Base-by-base conservation (phyloP, 2,329 filamentous ascomycete genomes). In the Aureobasidium lini region DNA sequence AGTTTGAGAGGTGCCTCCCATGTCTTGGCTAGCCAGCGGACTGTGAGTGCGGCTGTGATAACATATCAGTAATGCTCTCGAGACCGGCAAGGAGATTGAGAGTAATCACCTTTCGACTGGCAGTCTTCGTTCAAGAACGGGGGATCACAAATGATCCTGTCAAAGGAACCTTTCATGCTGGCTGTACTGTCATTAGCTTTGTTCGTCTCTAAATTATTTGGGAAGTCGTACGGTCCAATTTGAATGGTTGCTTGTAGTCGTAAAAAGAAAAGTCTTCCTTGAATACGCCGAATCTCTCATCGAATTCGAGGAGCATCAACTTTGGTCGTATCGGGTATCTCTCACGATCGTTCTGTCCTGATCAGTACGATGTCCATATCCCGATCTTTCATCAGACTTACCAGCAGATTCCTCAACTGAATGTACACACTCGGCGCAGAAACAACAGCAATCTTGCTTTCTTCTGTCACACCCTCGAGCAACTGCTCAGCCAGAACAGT, bases 121-220 rank as follows among this genome's bases (percentile, higher is more conserved):
- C 89, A 93, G 68, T 93, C 88, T 62, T 88, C 82, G 70, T 84
- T 90, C 37, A 93, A 76, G 70, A 93, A 93, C 0, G 89, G 89
- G 8, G 89, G 89, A 68, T 94, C 89, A 65, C 82, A 83, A 58
- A 92, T 86, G 62, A 93, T 80, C 57, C 84, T 80, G 71, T 90
- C 86, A 48, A 87, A 82, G 18, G 73, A 76, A 18, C 81, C 83
- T 68, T 87, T 89, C 37, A 91, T 71, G 36, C 80, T 71, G 11
- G 70, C 78, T 81, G 57, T 61, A 4, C 6, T 34, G 13, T 23
- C n/a, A 23, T 58, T 34, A 58, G 43, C 32, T 16, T 39, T 28
- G 13, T 16, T 9, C 4, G 6, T 5, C 7, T 39, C 8, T 18
- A 7, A 29, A 8, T 0, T 4, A 16, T 10, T 2, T 9, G 13